These are phyloP conservation scores for Buddleja alternifolia DNA, from an alignment of 257 asterid genomes.

Conservation along the genomic window DNA sequence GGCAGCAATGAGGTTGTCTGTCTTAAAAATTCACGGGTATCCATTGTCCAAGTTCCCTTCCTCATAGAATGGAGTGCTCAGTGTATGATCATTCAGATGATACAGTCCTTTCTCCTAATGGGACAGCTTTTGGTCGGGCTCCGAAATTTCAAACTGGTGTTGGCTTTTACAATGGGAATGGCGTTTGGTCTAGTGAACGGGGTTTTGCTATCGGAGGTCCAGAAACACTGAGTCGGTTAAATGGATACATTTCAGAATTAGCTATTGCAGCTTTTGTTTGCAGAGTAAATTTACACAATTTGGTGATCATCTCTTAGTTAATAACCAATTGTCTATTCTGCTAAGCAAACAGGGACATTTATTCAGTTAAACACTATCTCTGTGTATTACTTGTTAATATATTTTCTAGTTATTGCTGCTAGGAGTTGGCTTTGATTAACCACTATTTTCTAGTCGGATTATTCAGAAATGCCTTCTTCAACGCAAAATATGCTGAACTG, in stretches of 20 bases:
- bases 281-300: conserved; percentile 55
- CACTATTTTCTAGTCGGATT: conserved; percentile 1
- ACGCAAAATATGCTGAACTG: neutral
- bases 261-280: conserved; percentile 97
- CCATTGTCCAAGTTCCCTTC: too few species aligned
- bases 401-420: conserved; percentile 10
- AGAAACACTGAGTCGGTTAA: conserved; percentile 71
- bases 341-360: neutral
- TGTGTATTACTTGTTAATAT: conserved; percentile 5
- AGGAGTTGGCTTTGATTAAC: conserved; percentile 13
- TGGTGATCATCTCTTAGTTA: conserved; percentile 5
- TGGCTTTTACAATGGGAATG: conserved; percentile 85
- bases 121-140: conserved; percentile 44
- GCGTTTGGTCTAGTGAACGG: conserved; percentile 82
- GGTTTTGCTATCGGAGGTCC: conserved; percentile 94
- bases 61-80: too few species aligned
- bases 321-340: neutral
- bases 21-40: too few species aligned
- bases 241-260: conserved; percentile 81
- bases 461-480: conserved; percentile 11
- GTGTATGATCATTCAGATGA: conserved; percentile 39
- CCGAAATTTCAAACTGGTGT: conserved; percentile 84
- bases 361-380: neutral
- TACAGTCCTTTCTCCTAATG: conserved; percentile 38
- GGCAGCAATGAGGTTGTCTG: too few species aligned